phyloP scores from a whole-genome alignment of 768 basidiomycete genomes.

The Rhodotorula sphaerocarpa region DNA sequence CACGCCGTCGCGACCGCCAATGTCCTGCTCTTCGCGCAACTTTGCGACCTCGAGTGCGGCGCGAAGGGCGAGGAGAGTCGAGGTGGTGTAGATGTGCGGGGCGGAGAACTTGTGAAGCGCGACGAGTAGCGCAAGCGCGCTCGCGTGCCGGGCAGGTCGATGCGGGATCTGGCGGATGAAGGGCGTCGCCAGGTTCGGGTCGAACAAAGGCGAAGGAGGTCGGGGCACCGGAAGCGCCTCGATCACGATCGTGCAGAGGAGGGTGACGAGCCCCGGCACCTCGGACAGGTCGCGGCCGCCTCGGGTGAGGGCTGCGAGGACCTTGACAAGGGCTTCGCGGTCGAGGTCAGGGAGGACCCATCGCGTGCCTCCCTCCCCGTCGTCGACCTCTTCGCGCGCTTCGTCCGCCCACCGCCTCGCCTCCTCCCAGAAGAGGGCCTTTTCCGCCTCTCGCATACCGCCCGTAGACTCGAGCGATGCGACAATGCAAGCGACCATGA shows the following conservation, averaged over 20 bases:
- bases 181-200: slow-evolving; percentile 37
- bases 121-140: slow-evolving; percentile 37
- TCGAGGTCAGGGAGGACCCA: slow-evolving; percentile 16
- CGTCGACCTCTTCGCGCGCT: slow-evolving; percentile 24
- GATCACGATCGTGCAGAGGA: slow-evolving; percentile 36
- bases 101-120: slow-evolving; percentile 39
- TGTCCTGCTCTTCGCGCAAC: slow-evolving; percentile 33
- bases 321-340: slow-evolving; percentile 35
- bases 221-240: slow-evolving; percentile 30
- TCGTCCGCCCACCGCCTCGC: slow-evolving; percentile 33
- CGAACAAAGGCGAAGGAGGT: slow-evolving; percentile 35
- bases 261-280: slow-evolving; percentile 37
- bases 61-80: slow-evolving; percentile 28
- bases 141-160: slow-evolving; percentile 25
- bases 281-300: slow-evolving; percentile 38
- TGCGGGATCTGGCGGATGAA: slow-evolving; percentile 31
- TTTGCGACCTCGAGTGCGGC: slow-evolving; percentile 34
- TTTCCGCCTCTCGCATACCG: slow-evolving; percentile 31
- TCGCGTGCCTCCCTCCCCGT: slow-evolving; percentile 19
- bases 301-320: slow-evolving; percentile 31
- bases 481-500: slow-evolving; percentile 28
- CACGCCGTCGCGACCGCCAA: slow-evolving; percentile 35
- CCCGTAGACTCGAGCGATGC: slow-evolving; percentile 28
- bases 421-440: slow-evolving; percentile 36
- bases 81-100: slow-evolving; percentile 33